Conservation (phyloP, 1,284 basidiomycete genomes). For the Cystobasidium pallidum region DNA sequence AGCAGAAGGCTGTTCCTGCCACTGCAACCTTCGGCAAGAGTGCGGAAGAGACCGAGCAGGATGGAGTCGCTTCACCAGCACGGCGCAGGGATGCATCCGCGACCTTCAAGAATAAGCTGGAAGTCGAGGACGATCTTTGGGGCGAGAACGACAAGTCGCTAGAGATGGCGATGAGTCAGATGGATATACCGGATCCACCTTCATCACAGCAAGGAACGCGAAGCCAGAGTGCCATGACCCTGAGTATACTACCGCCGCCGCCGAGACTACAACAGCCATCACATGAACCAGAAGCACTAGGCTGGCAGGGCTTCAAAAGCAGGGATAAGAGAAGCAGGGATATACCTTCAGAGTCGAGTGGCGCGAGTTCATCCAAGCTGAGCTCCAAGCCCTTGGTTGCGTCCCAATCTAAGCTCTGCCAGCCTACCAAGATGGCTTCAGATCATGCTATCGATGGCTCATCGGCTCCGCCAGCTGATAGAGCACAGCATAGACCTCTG, state of each 20-base stretch:
- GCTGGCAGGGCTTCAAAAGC: conserved; percentile 21
- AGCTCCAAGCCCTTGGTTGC: conserved; percentile 30
- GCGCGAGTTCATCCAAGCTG: conserved; percentile 5
- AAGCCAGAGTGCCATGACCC: background rate
- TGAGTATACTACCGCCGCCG: background rate
- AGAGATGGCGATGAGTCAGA: conserved; percentile 42
- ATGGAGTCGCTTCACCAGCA: background rate
- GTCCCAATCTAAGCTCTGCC: background rate
- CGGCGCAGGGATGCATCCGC: background rate
- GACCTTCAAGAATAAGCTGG: background rate
- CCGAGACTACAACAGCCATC: background rate
- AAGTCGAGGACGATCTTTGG: conserved; percentile 22
- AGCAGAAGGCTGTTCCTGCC: background rate
- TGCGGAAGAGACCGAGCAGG: background rate
- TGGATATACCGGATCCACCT: conserved; percentile 34
- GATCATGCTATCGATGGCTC: background rate
- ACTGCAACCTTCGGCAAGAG: background rate
- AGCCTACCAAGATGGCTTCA: background rate
- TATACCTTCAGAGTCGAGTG: conserved; percentile 11
- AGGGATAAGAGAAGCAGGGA: conserved; percentile 20
- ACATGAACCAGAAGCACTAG: background rate
- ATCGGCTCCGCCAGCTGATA: background rate
- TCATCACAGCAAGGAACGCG: conserved; percentile 20
- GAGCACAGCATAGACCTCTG: background rate
- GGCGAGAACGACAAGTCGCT: conserved; percentile 29